Evolutionary conservation across 2,329 filamentous ascomycete species (phyloP).

Genomic region (Aspergillus intermedius): DNA sequence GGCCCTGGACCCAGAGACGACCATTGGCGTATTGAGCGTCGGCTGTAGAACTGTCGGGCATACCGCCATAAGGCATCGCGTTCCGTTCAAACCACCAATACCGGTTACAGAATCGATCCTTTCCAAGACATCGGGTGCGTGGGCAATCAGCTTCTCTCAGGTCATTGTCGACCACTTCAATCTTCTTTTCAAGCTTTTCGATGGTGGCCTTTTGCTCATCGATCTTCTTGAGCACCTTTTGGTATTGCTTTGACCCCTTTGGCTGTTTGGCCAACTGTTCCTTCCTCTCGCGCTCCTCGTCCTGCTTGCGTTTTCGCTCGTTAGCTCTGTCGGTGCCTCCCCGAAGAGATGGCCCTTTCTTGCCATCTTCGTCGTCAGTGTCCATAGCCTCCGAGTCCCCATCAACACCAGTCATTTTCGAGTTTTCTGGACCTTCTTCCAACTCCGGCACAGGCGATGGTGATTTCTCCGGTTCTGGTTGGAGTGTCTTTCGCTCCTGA

Average conservation of each 20-base stretch:
- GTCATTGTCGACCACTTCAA: conserved; percentile 80
- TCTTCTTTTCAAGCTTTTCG: conserved; percentile 75
- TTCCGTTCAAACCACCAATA: conserved; percentile 99
- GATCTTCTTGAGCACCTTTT: conserved; percentile 81
- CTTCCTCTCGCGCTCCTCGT: conserved; percentile 63
- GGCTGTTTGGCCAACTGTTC: conserved; percentile 59
- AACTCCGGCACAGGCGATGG: conserved; percentile 39
- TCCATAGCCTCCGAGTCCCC: conserved; percentile 59
- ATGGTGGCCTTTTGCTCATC: conserved; percentile 78
- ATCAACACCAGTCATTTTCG: conserved; percentile 43
- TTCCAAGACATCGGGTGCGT: conserved; percentile 79
- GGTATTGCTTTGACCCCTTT: conserved; percentile 81
- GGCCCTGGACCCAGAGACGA: conserved; percentile 92
- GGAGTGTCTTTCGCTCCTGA: conserved; percentile 42
- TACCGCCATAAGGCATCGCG: conserved; percentile 88
- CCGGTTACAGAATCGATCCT: conserved; percentile 95
- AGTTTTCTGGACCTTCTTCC: conserved; percentile 34
- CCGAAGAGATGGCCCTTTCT: conserved; percentile 52
- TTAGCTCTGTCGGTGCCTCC: conserved; percentile 62
- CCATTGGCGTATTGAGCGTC: conserved; percentile 87
- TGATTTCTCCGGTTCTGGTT: conserved; percentile 41
- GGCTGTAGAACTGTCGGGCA: conserved; percentile 82
- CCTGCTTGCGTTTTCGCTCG: conserved; percentile 71
- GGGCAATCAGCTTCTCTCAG: conserved; percentile 90
- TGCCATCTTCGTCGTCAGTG: conserved; percentile 61